These are phyloP conservation scores for Gonium pectorale DNA, from an alignment of 139 green algal genomes.

Conservation along the genomic window DNA sequence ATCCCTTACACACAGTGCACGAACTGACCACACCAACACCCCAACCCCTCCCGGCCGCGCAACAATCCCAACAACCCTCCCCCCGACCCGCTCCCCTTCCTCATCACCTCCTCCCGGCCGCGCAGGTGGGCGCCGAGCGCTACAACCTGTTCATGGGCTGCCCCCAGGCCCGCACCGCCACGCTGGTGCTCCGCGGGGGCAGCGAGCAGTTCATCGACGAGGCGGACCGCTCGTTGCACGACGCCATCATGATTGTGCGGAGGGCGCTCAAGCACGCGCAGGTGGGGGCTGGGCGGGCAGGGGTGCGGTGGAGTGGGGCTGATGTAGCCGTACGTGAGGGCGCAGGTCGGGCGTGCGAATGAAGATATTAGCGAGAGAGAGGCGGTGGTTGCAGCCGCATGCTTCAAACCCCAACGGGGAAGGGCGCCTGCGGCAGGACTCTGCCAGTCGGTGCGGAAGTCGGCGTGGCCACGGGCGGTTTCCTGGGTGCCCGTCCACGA, in stretches of 20 bases:
- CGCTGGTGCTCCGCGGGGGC: conserved; percentile 96
- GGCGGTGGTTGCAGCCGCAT: too few relatives aligned
- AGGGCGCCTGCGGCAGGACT: too few relatives aligned
- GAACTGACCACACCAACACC: neutral
- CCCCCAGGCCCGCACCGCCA: conserved; percentile 89
- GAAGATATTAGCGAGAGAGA: too few relatives aligned
- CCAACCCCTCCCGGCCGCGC: neutral
- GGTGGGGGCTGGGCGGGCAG: neutral
- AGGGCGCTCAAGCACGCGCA: conserved; percentile 73
- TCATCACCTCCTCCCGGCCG: neutral
- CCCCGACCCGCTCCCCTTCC: neutral
- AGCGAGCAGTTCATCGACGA: conserved; percentile 98
- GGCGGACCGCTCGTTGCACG: conserved; percentile 95
- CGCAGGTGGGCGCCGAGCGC: conserved; percentile 93
- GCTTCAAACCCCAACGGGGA: too few relatives aligned
- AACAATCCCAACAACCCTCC: neutral
- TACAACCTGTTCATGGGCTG: conserved; percentile 99
- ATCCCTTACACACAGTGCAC: too few relatives aligned
- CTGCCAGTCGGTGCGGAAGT: too few relatives aligned
- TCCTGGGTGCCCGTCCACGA: too few relatives aligned
- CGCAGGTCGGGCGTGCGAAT: too few relatives aligned
- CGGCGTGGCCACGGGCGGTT: too few relatives aligned
- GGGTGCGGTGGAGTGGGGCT: neutral
- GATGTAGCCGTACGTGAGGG: neutral
- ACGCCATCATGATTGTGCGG: conserved; percentile 99